Base-by-base conservation (phyloP, 2,329 filamentous ascomycete genomes). In the Botrytis cinerea region DNA sequence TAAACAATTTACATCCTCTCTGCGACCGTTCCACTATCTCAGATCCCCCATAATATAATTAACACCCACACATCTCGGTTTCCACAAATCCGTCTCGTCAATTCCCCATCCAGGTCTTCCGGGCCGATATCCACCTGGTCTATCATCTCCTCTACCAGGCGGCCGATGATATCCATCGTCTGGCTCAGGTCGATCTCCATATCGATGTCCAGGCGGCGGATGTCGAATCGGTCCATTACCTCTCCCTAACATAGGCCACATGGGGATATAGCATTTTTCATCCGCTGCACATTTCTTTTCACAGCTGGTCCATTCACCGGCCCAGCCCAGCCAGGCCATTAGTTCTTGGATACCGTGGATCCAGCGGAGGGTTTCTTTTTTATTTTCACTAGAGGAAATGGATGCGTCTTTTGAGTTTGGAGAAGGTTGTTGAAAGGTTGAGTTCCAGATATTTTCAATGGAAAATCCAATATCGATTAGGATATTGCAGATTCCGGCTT, bases 271-370 rank as follows among this genome's bases (percentile, higher is more conserved):
- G 75, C 85, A 86, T 20, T 82, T 80, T 76, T 86, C 83, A 73
- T 84, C 82, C 78, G 81, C 82, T 6, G 75, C 82, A 73, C 85
- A 87, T 59, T 81, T 80, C 45, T 81, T 77, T 4, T 81, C 75
- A 73, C 85, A 87, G 14, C 80, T 79, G 1, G 82, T 80, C 78
- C 83, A 85, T 77, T 85, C 83, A 43, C 84, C 84, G 51, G 83
- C 84, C 85, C 85, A 87, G 8, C 85, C 85, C 0, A 87, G 80
- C 85, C 85, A 87, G 1, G 85, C 84, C 77, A 83, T 83, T 18
- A 87, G 77, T 74, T 85, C 82, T 63, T 84, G 80, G 6, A 79
- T 35, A 22, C 78, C 76, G 59, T 77, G 60, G 48, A 68, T 74
- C 78, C 79, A 80, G 18, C 75, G 70, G 18, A 22, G 48, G 6